Evolutionary conservation across 1,284 basidiomycete species (phyloP).

Genomic region (Sanguinoderma infundibulare): DNA sequence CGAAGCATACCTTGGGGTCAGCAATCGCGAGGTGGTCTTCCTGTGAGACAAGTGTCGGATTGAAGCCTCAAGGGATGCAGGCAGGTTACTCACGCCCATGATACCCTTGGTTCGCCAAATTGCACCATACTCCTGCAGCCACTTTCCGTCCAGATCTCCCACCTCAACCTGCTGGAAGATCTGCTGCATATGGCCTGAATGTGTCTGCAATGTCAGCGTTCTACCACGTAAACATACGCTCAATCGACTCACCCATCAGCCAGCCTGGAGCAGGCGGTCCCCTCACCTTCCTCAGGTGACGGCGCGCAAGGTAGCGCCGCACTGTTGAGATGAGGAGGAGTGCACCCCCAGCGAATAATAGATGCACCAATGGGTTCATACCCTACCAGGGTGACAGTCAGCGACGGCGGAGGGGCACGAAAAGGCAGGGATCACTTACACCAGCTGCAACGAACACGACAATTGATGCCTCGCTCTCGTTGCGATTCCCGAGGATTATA

Average conservation of each 20-base stretch:
- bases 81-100: slow-evolving; percentile 30
- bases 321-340: slow-evolving; percentile 11
- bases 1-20: slow-evolving; percentile 39
- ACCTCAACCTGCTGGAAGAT: slow-evolving; percentile 34
- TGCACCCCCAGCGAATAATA: slow-evolving; percentile 10
- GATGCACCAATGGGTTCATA: slow-evolving; percentile 9
- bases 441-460: too few species aligned
- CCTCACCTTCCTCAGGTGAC: slow-evolving; percentile 18
- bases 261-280: slow-evolving; percentile 25
- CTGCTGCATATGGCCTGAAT: slow-evolving; percentile 31
- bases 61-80: background rate
- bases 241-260: slow-evolving; percentile 19
- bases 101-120: slow-evolving; percentile 33
- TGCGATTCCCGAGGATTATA: too few species aligned
- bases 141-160: slow-evolving; percentile 36
- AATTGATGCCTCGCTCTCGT: too few species aligned
- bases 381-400: background rate
- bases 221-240: background rate
- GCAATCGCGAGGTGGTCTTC: slow-evolving; percentile 29
- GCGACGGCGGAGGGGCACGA: too few species aligned
- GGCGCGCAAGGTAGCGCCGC: slow-evolving; percentile 14
- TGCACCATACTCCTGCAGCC: slow-evolving; percentile 36
- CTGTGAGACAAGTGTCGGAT: slow-evolving; percentile 17
- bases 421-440: too few species aligned
- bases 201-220: background rate